Conservation (phyloP, 306 rosid genomes). For the Lathyrus oleraceus region DNA sequence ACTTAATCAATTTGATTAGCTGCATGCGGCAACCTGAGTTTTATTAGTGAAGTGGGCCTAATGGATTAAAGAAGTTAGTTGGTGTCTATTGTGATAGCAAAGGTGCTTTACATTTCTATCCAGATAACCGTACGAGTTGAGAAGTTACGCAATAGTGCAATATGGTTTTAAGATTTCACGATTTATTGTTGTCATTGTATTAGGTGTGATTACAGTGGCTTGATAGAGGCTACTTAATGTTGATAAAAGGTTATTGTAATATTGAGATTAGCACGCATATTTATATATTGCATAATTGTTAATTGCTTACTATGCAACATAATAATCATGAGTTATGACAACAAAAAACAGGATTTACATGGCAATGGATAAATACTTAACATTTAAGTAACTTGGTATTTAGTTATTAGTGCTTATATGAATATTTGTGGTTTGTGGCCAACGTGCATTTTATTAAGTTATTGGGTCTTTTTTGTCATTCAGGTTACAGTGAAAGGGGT, state of each 20-base stretch:
- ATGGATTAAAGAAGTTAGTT: conserved; percentile 12
- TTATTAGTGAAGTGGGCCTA: conserved; percentile 18
- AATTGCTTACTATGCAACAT: conserved; percentile 18
- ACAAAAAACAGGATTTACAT: conserved; percentile 11
- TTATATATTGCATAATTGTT: conserved; percentile 8
- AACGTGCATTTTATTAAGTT: conserved; percentile 9
- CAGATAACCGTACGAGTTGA: not conserved
- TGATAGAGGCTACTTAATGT: conserved; percentile 16
- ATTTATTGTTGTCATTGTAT: not conserved
- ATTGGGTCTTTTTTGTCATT: conserved; percentile 23
- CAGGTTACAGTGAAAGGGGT: conserved; percentile 86
- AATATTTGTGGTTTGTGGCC: conserved; percentile 19
- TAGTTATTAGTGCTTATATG: conserved; percentile 11
- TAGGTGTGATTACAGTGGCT: not conserved
- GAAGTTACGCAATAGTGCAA: conserved; percentile 4
- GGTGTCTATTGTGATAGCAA: conserved; percentile 16
- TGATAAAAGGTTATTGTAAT: conserved; percentile 10
- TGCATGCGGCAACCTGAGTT: not conserved
- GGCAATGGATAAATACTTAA: conserved; percentile 17
- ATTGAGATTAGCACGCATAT: not conserved
- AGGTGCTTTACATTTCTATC: not conserved
- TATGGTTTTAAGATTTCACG: not conserved
- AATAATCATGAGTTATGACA: not conserved
- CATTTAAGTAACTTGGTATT: not conserved
- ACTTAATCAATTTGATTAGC: conserved; percentile 14